Conservation (phyloP, 2,329 filamentous ascomycete species). For the Pseudogymnoascus destructans region DNA sequence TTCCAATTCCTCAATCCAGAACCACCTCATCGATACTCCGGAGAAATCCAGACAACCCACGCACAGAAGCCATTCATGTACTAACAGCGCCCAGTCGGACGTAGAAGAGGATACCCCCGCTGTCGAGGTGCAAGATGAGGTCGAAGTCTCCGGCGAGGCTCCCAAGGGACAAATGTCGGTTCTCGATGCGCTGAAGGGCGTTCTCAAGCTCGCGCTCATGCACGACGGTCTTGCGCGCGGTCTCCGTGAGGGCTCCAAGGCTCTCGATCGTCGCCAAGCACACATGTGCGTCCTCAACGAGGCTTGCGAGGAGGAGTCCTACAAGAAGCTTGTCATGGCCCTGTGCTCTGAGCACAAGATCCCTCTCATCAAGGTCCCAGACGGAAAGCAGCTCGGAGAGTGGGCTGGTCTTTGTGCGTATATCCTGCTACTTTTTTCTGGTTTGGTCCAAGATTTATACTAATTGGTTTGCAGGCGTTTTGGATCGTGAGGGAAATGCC, state of each 20-base stretch:
- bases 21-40: constrained; percentile 10
- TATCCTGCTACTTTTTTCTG: constrained; percentile 14
- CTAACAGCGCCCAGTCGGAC: constrained; percentile 61
- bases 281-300: constrained; percentile 99
- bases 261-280: constrained; percentile 93
- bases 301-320: constrained; percentile 98
- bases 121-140: constrained; percentile 70
- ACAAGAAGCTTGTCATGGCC: constrained; percentile 99
- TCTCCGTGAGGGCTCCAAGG: constrained; percentile 97
- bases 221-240: constrained; percentile 98
- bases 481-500: constrained; percentile 98
- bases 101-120: constrained; percentile 98
- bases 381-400: constrained; percentile 99
- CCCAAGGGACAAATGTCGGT: constrained; percentile 92
- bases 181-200: constrained; percentile 96
- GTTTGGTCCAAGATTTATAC: constrained; percentile 12
- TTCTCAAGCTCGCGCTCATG: constrained; percentile 96
- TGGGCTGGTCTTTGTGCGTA: constrained; percentile 98
- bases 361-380: constrained; percentile 97
- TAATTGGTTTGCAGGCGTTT: constrained; percentile 52
- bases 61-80: constrained; percentile 8
- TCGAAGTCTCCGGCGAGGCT: constrained; percentile 82
- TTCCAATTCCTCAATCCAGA: not conserved
- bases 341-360: constrained; percentile 99
- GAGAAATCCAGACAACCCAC: not conserved